Evolutionary conservation across 202 grass and related monocot genomes (phyloP), one percentile per base, ranked within the genome.

Genomic region (Hordeum pubiflorum): DNA sequence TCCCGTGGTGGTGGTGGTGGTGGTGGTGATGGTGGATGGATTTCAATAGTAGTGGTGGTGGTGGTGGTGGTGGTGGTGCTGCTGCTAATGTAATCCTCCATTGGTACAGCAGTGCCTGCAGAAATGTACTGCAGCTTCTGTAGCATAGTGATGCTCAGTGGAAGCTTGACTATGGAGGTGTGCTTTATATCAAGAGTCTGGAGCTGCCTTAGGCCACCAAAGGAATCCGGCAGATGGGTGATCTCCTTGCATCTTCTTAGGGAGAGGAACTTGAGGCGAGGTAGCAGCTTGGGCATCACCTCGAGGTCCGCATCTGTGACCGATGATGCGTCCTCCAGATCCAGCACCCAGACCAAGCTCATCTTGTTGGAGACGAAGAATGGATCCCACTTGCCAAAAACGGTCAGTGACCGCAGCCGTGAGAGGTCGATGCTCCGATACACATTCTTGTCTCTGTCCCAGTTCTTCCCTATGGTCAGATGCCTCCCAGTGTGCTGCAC

Each of bases 301-400:
- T n/a, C 4, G 3, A 39, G 5, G 5, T 62, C 58, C 5, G n/a
- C 0, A 4, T 40, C 33, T 5, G 15, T 9, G 5, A 68, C 26
- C 61, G 0, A 5, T 2, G 11, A 71, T 63, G 44, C 58, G n/a
- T n/a, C 84, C 6, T 81, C 50, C 22, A 86, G 67, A 69, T 86
- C 84, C 10, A 81, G 60, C 39, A 86, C 48, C 10, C 71, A 75
- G 60, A 86, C 34, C 2, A 26, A 4, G 10, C 23, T 60, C 58
- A 60, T 60, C 23, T 60, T 60, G 58, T 26, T 4, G 23, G 58
- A 26, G 58, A 11, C 21, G 9, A 60, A 4, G 58, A 60, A 12
- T 12, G 58, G 21, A 9, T 26, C 29, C 58, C 58, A 60, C 2
- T 4, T 4, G 5, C 58, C 58, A 0, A 26, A 26, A 22, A 60